Evolutionary conservation across 768 basidiomycete genomes (phyloP), one percentile per base, ranked within the genome.

Genomic region (Suillus tomentosus): DNA sequence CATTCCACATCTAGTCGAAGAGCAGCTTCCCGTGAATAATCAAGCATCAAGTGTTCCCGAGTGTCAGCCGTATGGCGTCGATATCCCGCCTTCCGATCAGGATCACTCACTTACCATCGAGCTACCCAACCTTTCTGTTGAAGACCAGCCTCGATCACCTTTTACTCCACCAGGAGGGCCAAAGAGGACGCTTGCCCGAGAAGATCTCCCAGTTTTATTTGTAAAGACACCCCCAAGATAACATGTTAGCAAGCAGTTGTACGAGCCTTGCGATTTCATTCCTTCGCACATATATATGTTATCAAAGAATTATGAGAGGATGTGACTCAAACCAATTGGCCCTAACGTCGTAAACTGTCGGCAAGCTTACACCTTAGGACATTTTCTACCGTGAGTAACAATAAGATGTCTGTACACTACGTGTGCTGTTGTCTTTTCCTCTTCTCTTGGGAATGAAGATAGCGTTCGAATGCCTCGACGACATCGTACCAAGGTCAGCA

Each of bases 21-120:
- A 54, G 34, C 53, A 54, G 19, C 53, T 54, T 13, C 53, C 53
- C 19, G 53, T 54, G 53, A 54, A 13, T n/a, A 13, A 54, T 34
- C 31, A 7, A n/a, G 11, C 19, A n/a, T n/a, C 53, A 36, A 34
- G 34, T 34, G 8, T 36, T 36, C 34, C 31, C 11, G 53, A 11
- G 31, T 31, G 19, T 19, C 31, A 34, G 17, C 31, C 19, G 19
- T 7, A 54, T n/a, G 11, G 6, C 53, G 53, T 54, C 31, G 19
- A 36, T 19, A n/a, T 54, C 11, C 19, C 19, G 19, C 19, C 34
- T 36, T 36, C 19, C 19, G 11, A 13, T 54, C 53, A 54, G 11
- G 19, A 19, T 54, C 34, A 3, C 34, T n/a, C 34, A 6, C 6
- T 3, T 54, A 54, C 34, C 34, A 54, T 36, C 34, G 53, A 54